phyloP scores from a whole-genome alignment of 768 basidiomycete genomes.

The Tulasnella calospora region DNA sequence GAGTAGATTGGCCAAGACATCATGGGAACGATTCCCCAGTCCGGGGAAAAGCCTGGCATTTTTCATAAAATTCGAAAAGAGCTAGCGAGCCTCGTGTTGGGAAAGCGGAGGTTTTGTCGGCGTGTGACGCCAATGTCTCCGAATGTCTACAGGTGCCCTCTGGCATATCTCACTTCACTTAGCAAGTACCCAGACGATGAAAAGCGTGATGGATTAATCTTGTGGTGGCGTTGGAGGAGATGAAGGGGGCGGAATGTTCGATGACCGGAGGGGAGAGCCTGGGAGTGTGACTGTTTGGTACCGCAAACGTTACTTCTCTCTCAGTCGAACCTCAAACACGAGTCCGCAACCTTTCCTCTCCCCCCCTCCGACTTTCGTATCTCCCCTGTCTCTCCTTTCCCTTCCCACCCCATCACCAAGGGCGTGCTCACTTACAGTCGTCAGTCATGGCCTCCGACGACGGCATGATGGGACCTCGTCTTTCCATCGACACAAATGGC shows the following conservation, averaged over 20 bases:
- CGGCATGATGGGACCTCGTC: not conserved
- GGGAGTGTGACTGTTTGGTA: not conserved
- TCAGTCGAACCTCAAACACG: slow-evolving; percentile 4
- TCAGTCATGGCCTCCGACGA: slow-evolving; percentile 5
- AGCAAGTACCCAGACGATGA: no score
- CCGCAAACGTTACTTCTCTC: not conserved
- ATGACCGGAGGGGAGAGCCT: not conserved
- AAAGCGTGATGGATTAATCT: no score
- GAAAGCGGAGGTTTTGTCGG: not conserved
- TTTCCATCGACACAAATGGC: slow-evolving; percentile 14
- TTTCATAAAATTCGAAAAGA: not conserved
- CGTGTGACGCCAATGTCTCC: not conserved
- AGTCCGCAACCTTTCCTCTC: not conserved
- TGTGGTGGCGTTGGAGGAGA: not conserved
- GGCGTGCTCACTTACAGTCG: no score
- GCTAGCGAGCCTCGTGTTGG: not conserved
- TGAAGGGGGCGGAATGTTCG: not conserved
- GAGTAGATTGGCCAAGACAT: not conserved
- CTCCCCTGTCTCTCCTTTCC: not conserved
- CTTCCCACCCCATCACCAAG: no score
- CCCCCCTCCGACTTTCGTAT: not conserved
- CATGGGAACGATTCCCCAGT: not conserved
- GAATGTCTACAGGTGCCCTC: not conserved
- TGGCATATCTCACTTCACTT: not conserved
- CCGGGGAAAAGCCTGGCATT: not conserved